Evolutionary conservation across 2,329 filamentous ascomycete genomes (phyloP), one percentile per base, ranked within the genome.

Genomic region (Elsinoe australis): DNA sequence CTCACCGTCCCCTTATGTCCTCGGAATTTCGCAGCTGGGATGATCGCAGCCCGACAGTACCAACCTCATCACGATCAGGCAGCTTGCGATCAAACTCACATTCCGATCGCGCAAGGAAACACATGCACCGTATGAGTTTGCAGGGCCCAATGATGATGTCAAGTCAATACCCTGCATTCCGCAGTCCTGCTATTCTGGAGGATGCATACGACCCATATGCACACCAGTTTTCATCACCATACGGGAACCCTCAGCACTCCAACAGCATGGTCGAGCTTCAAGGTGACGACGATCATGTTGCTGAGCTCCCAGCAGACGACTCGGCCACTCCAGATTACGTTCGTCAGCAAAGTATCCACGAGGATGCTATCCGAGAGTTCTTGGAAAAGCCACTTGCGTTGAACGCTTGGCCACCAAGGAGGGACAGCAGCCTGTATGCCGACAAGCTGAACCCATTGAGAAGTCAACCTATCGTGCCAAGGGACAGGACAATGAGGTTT

Each of bases 281-380:
- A n/a, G n/a, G n/a, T n/a, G n/a, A n/a, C n/a, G n/a, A n/a, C n/a
- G n/a, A n/a, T n/a, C n/a, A n/a, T n/a, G 39, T 24, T 12, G 39
- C 28, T 9, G 39, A 44, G 26, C 39, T 44, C 14, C 39, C 39
- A 2, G 39, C 39, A 12, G 39, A 44, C 26, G 39, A 44, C 14
- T 15, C 24, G 21, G 39, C 39, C 19, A 15, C 21, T 9, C 39
- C 39, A 32, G 39, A 44, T 17, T 44, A 44, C 18, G 28, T 44
- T 10, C 39, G 39, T 19, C 39, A 44, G 12, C 39, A 44, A 26
- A 44, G 39, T 21, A 44, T 44, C 14, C 39, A 44, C 39, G 39
- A 44, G 28, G 39, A 44, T 32, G 39, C 39, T 2, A 44, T 44
- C 26, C 39, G 39, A n/a, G 39, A 44, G 26, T 44, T 44, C 10